Conservation (phyloP, 2,329 filamentous ascomycete species). For the Fusarium sp. region DNA sequence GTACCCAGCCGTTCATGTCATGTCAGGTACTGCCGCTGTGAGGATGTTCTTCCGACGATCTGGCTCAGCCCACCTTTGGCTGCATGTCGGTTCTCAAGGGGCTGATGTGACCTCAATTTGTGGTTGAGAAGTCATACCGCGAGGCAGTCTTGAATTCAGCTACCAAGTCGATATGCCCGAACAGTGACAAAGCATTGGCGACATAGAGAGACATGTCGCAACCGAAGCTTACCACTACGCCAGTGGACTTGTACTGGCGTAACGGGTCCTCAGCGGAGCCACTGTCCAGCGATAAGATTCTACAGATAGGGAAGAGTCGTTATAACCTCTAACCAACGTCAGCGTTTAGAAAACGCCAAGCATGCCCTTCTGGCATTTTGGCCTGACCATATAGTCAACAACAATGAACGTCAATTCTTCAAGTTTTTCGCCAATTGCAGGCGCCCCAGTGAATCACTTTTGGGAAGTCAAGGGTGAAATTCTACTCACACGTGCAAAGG, state of each 20-base stretch:
- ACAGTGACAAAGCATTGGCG: background rate
- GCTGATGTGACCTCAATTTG: background rate
- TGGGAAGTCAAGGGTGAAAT: background rate
- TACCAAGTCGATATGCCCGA: background rate
- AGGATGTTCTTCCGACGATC: slow-evolving; percentile 23
- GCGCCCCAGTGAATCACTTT: background rate
- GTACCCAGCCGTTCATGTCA: slow-evolving; percentile 30
- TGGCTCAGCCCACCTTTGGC: slow-evolving; percentile 34
- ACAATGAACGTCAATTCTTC: slow-evolving; percentile 20
- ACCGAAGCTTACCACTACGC: background rate
- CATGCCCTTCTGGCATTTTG: background rate
- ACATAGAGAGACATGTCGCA: background rate
- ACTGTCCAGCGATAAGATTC: background rate
- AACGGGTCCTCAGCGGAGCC: background rate
- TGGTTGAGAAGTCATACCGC: background rate
- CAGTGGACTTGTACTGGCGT: background rate
- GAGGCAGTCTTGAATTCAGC: background rate
- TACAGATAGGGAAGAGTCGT: background rate
- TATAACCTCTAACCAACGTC: background rate
- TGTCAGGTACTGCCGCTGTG: slow-evolving; percentile 34
- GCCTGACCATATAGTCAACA: slow-evolving; percentile 6
- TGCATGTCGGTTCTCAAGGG: slow-evolving; percentile 9
- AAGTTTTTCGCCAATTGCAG: background rate
- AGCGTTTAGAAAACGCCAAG: background rate
- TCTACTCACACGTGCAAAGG: slow-evolving; percentile 6